phyloP scores from a whole-genome alignment of 1,284 basidiomycete species.

The Puccinia hordei region DNA sequence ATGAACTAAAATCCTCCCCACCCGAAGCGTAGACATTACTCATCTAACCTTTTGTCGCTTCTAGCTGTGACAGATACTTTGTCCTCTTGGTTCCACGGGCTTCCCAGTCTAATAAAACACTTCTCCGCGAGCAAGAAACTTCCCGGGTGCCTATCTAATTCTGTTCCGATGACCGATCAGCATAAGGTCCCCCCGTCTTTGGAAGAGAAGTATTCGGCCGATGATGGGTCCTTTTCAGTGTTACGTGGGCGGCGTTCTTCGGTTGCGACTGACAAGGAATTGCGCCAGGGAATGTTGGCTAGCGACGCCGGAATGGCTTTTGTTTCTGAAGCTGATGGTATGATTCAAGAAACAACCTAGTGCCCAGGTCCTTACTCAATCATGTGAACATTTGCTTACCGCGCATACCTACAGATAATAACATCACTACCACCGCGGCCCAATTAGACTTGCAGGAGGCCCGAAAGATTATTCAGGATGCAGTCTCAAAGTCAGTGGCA shows the following conservation, averaged over 20 bases:
- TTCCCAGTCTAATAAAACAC: not conserved
- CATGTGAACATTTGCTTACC: not conserved
- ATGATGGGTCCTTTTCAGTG: not conserved
- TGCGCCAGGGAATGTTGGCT: slow-evolving; percentile 13
- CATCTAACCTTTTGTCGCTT: not conserved
- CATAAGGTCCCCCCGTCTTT: not conserved
- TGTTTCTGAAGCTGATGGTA: slow-evolving; percentile 33
- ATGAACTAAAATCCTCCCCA: not conserved
- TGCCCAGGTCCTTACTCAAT: not conserved
- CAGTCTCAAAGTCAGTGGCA: slow-evolving; percentile 24
- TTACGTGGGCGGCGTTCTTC: slow-evolving; percentile 2
- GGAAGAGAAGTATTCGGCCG: slow-evolving; percentile 11
- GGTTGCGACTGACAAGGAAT: slow-evolving; percentile 24
- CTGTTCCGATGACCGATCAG: not conserved
- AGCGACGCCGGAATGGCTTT: slow-evolving; percentile 25
- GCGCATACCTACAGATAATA: slow-evolving; percentile 3
- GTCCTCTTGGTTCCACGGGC: not conserved
- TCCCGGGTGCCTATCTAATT: not conserved
- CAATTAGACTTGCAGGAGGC: slow-evolving; percentile 28
- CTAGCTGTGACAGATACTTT: not conserved
- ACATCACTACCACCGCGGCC: slow-evolving; percentile 26
- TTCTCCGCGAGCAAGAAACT: not conserved
- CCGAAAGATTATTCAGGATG: slow-evolving; percentile 32
- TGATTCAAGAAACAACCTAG: not conserved
- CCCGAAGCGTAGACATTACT: not conserved